Percentiles rank a stretch among this genome's conserved stretches.
Conservation (phyloP, 2,329 filamentous ascomycete genomes). For the Arthroderma sp. region DNA sequence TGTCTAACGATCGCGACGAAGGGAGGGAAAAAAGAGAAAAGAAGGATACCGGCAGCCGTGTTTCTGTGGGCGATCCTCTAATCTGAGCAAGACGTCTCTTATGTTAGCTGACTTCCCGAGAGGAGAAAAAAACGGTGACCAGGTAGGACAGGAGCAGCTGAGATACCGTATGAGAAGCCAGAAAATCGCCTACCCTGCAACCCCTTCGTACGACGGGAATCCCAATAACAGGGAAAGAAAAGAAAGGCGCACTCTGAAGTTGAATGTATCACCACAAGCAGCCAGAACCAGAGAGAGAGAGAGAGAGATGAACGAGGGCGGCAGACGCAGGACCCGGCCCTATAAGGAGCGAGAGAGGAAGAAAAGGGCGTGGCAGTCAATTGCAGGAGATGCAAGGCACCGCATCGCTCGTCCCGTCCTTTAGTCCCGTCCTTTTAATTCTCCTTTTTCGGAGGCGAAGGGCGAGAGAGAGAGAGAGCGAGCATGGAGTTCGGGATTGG, state of each 20-base stretch:
- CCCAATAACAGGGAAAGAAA: neutral
- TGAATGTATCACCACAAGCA: neutral
- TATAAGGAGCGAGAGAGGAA: neutral
- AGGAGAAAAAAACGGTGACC: neutral
- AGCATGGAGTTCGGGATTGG: neutral
- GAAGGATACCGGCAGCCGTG: neutral
- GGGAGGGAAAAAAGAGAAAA: neutral
- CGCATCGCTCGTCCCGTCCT: neutral
- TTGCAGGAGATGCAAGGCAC: neutral
- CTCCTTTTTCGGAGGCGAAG: neutral
- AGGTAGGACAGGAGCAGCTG: neutral
- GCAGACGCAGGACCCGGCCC: neutral
- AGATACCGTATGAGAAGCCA: slow-evolving; percentile 5
- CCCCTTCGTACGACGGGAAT: neutral
- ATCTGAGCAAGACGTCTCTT: neutral
- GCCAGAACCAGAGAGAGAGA: neutral
- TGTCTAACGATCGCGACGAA: neutral
- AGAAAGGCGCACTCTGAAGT: neutral
- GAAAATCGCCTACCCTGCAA: neutral
- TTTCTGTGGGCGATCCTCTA: neutral
- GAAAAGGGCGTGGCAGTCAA: neutral
- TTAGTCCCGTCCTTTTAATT: neutral
- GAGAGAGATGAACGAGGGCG: neutral
- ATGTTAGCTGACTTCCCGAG: neutral
- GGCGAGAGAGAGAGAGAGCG: too few relatives aligned